Evolutionary conservation across 2,329 filamentous ascomycete genomes (phyloP).

Genomic region (Calonectria henricotiae): DNA sequence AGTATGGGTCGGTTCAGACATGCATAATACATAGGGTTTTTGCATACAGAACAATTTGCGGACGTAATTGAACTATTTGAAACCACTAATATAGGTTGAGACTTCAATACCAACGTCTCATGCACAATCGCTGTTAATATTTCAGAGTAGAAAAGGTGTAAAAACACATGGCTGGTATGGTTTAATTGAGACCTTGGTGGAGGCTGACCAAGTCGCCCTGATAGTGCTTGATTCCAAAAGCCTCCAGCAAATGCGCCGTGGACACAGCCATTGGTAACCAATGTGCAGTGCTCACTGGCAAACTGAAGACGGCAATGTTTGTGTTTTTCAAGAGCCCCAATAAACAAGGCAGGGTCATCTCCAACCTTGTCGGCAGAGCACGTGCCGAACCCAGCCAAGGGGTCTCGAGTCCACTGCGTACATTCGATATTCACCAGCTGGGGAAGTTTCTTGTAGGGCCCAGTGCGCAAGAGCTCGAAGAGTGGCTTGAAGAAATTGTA

Average conservation of each 20-base stretch:
- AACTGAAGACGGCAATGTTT: constrained; percentile 32
- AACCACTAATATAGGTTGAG: too few species aligned
- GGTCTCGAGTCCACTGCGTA: constrained; percentile 35
- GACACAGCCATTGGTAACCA: constrained; percentile 31
- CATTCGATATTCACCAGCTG: constrained; percentile 26
- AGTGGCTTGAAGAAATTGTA: constrained; percentile 35
- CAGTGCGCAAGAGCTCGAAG: constrained; percentile 32
- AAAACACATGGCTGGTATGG: neutral
- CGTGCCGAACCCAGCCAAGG: constrained; percentile 33
- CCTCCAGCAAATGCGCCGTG: constrained; percentile 34
- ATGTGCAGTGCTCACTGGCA: constrained; percentile 35
- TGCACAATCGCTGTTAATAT: neutral
- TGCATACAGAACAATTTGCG: too few species aligned
- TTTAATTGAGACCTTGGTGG: constrained; percentile 15
- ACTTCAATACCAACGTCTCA: neutral
- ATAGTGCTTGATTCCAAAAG: constrained; percentile 28
- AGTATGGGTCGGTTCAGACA: too few species aligned
- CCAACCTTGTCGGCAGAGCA: constrained; percentile 37
- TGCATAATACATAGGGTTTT: too few species aligned
- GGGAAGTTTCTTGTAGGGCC: constrained; percentile 36
- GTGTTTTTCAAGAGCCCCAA: constrained; percentile 26
- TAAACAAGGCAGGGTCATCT: constrained; percentile 31
- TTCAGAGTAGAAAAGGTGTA: neutral
- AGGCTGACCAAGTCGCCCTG: constrained; percentile 29
- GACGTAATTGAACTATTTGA: too few species aligned